Percentiles rank a stretch among this genome's conserved stretches.
These are phyloP conservation scores for Fonsecaea pugnacius DNA, from an alignment of 2,329 filamentous ascomycete species.

Conservation along the genomic window DNA sequence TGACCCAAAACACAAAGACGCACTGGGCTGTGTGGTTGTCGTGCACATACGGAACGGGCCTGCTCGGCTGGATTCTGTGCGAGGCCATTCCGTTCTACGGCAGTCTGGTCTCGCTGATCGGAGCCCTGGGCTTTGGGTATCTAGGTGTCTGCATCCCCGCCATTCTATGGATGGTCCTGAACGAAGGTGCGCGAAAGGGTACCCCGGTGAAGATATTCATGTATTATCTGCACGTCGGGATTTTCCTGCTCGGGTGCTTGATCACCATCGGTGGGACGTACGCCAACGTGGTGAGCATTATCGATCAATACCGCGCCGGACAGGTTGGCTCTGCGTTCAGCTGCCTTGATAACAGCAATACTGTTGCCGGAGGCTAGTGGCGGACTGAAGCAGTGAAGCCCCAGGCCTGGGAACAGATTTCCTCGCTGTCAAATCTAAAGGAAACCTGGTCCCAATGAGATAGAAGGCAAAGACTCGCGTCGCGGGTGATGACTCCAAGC, in stretches of 20 bases:
- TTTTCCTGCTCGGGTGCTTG: slow-evolving; percentile 53
- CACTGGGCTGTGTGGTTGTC: slow-evolving; percentile 59
- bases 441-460: not conserved
- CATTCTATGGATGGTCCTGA: slow-evolving; percentile 57
- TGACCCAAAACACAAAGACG: slow-evolving; percentile 55
- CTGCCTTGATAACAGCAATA: slow-evolving; percentile 20
- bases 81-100: slow-evolving; percentile 61
- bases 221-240: slow-evolving; percentile 48
- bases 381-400: not conserved
- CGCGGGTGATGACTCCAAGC: not conserved
- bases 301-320: slow-evolving; percentile 14
- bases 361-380: slow-evolving; percentile 11
- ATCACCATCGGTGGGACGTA: slow-evolving; percentile 55
- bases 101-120: slow-evolving; percentile 55
- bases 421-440: not conserved
- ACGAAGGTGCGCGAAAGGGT: slow-evolving; percentile 45
- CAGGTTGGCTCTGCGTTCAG: slow-evolving; percentile 17
- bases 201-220: slow-evolving; percentile 41
- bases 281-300: slow-evolving; percentile 17
- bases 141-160: slow-evolving; percentile 55
- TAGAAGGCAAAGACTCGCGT: not conserved
- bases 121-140: slow-evolving; percentile 57
- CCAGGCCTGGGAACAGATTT: not conserved
- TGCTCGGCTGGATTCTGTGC: slow-evolving; percentile 52
- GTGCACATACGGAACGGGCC: slow-evolving; percentile 10